A percentile compares a stretch with the other conserved stretches of the same genome.
Evolutionary conservation across 352 stramenopile species (phyloP).

Genomic region (Phytophthora hibernalis): DNA sequence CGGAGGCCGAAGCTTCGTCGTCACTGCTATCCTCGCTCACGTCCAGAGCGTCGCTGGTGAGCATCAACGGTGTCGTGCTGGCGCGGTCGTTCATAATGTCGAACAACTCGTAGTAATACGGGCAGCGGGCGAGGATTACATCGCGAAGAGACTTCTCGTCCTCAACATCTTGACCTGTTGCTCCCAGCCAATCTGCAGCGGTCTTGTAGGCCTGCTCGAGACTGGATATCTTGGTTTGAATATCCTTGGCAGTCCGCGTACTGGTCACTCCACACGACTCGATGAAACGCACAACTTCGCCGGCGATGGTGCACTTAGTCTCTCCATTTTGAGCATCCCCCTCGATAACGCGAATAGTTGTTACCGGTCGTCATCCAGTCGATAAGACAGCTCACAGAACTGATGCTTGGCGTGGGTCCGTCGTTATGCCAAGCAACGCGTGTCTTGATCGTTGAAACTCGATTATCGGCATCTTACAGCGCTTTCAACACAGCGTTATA

Average conservation of each 20-base stretch:
- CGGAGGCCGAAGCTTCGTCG: background rate
- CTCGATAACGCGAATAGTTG: slow-evolving; percentile 33
- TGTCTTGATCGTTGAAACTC: background rate
- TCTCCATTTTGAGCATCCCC: slow-evolving; percentile 24
- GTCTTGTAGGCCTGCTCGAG: slow-evolving; percentile 21
- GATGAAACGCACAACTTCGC: slow-evolving; percentile 22
- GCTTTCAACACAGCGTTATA: slow-evolving; percentile 1
- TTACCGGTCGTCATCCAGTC: slow-evolving; percentile 29
- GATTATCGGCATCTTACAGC: background rate
- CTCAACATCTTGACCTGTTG: slow-evolving; percentile 22
- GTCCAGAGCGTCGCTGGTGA: slow-evolving; percentile 4
- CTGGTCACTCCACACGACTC: slow-evolving; percentile 15
- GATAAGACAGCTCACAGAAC: slow-evolving; percentile 30
- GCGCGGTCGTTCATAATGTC: slow-evolving; percentile 17
- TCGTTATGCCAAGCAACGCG: slow-evolving; percentile 7
- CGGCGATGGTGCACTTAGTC: slow-evolving; percentile 17
- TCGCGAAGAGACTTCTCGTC: slow-evolving; percentile 16
- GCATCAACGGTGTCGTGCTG: slow-evolving; percentile 7
- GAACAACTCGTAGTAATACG: slow-evolving; percentile 24
- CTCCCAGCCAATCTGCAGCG: slow-evolving; percentile 20
- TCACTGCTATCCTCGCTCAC: background rate
- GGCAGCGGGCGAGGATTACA: slow-evolving; percentile 18
- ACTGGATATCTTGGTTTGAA: slow-evolving; percentile 18
- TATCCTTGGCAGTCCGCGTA: slow-evolving; percentile 20
- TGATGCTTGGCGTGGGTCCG: slow-evolving; percentile 7